Percentiles rank a stretch among this genome's conserved stretches.
Conservation (phyloP, 164 flowering plant species). For the Echeveria elegans region DNA sequence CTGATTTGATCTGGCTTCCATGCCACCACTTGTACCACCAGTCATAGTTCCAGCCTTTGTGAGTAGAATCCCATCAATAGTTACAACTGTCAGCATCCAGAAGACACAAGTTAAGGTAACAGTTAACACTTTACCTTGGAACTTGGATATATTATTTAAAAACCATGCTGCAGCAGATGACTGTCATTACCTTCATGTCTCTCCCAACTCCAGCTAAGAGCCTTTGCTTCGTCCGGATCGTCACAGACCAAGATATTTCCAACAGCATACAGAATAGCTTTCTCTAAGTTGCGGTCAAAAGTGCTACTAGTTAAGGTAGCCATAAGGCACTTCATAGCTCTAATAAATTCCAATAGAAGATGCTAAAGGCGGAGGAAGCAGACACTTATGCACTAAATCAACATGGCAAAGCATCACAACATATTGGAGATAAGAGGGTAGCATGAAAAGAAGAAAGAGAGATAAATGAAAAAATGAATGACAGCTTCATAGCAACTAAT, state of each 20-base stretch:
- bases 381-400: not conserved
- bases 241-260: conserved; percentile 96
- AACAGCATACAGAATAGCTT: conserved; percentile 89
- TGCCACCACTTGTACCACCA: conserved; percentile 98
- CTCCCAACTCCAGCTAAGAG: conserved; percentile 88
- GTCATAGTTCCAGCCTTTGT: conserved; percentile 98
- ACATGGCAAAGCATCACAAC: not conserved
- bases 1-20: conserved; percentile 94
- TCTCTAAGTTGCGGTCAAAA: conserved; percentile 76
- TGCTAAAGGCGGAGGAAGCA: not conserved
- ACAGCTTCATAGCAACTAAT: not conserved
- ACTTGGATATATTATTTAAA: not conserved
- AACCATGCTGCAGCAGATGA: not conserved
- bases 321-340: conserved; percentile 7
- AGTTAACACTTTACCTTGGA: no score
- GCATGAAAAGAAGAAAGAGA: not conserved
- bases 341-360: not conserved
- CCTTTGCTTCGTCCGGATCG: conserved; percentile 86
- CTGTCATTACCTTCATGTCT: conserved; percentile 61
- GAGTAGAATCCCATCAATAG: conserved; percentile 86
- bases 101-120: not conserved
- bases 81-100: conserved; percentile 56
- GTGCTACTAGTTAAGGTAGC: conserved; percentile 54
- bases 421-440: not conserved
- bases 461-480: not conserved